Conservation (phyloP, 2,329 filamentous ascomycete genomes). For the Fusarium sp. region DNA sequence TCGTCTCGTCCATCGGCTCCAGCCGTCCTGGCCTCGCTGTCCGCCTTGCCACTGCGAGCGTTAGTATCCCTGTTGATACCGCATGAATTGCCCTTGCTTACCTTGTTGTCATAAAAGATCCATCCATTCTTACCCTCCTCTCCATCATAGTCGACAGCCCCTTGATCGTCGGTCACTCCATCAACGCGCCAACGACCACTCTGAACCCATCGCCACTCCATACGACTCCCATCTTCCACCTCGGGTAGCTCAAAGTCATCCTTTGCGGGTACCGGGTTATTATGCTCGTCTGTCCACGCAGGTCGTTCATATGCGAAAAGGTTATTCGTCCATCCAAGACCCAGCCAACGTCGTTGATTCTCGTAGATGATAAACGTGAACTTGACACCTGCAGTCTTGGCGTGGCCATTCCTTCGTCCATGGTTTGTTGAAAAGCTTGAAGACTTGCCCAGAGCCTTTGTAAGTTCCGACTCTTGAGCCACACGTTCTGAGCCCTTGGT, state of each 20-base stretch:
- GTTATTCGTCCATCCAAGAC: slow-evolving; percentile 92
- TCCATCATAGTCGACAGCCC: slow-evolving; percentile 62
- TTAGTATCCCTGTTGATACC: neutral
- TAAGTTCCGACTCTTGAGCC: slow-evolving; percentile 57
- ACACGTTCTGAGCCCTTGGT: slow-evolving; percentile 33
- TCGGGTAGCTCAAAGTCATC: slow-evolving; percentile 75
- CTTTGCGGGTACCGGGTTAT: slow-evolving; percentile 81
- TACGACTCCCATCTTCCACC: slow-evolving; percentile 68
- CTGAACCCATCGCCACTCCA: slow-evolving; percentile 82
- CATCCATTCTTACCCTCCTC: slow-evolving; percentile 80
- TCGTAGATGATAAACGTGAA: slow-evolving; percentile 98
- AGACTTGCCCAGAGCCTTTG: slow-evolving; percentile 53
- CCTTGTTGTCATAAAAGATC: slow-evolving; percentile 99
- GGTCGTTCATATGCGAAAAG: slow-evolving; percentile 91
- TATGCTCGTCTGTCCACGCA: slow-evolving; percentile 96
- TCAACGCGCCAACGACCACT: slow-evolving; percentile 89
- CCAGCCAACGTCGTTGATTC: slow-evolving; percentile 95
- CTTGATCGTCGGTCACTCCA: slow-evolving; percentile 68
- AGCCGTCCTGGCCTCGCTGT: slow-evolving; percentile 85
- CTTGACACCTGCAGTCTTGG: slow-evolving; percentile 82
- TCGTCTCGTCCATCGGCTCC: slow-evolving; percentile 92
- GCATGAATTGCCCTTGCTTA: slow-evolving; percentile 49
- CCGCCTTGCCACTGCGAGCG: slow-evolving; percentile 84
- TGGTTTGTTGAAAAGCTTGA: slow-evolving; percentile 45
- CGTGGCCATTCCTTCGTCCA: slow-evolving; percentile 48